Evolutionary conservation across 2,329 filamentous ascomycete genomes (phyloP), one percentile per base, ranked within the genome.

Genomic region (Ceratocystis albifundus): DNA sequence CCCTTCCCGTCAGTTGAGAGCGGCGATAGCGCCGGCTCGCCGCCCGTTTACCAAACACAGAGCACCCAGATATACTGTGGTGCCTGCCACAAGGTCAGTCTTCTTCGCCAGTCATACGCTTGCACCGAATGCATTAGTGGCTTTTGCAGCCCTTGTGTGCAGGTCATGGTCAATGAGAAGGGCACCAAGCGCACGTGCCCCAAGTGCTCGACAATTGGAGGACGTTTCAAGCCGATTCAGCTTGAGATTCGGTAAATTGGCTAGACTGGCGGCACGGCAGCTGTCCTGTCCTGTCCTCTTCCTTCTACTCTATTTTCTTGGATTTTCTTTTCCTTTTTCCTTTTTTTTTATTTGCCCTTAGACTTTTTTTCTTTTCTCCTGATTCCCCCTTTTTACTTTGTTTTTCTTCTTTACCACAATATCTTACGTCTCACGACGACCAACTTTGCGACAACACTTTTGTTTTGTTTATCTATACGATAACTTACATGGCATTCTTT

Each of bases 91-190:
- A 84, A 87, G 46, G 80, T 91, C 20, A 92, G 88, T 64, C 78
- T 87, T 10, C 78, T 97, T 30, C 87, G 86, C 72, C 88, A 93
- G 72, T 94, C 90, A 44, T 96, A 91, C 73, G 93, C 93, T 25
- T 97, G 93, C 75, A 96, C 92, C 0, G 92, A 96, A 75, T 97
- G 94, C 75, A 96, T 97, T 69, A 96, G 90, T 74, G 93, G 92
- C 17, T 82, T 97, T 62, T 97, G 94, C 75, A 85, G 87, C 69
- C 85, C 90, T 68, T 97, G 93, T 72, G 90, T 96, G 67, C 88
- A 91, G 72, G 84, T 89, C 44, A 79, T 93, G 66, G 86, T 90
- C 76, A 84, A 83, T 71, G 88, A 90, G 74, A 87, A 90, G 74
- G 85, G 88, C 63, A 88, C 88, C 12, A 78, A 88, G 69, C 83